Conservation (phyloP, 305 asterid genomes). For the Vinca major region DNA sequence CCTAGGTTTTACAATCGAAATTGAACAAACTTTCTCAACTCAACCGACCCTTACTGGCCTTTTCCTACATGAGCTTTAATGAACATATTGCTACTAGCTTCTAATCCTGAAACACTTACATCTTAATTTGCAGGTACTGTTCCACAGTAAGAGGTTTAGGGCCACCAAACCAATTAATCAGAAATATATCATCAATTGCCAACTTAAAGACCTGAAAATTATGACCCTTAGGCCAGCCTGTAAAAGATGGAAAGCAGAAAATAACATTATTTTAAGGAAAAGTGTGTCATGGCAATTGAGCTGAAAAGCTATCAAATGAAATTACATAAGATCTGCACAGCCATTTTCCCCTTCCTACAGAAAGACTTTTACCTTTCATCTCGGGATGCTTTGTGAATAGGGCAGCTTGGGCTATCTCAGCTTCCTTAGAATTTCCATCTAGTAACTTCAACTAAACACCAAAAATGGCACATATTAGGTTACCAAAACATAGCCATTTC, state of each 20-base stretch:
- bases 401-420: conserved; percentile 54
- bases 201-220: conserved; percentile 63
- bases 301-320: not conserved
- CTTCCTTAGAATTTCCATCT: conserved; percentile 45
- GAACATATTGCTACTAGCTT: not conserved
- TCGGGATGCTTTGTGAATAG: conserved; percentile 68
- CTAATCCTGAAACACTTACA: conserved; percentile 36
- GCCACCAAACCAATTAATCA: conserved; percentile 92
- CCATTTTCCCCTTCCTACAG: not conserved
- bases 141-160: conserved; percentile 87
- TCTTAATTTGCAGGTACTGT: conserved; percentile 47
- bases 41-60: too few relatives aligned
- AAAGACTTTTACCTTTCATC: conserved; percentile 48
- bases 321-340: not conserved
- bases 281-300: not conserved
- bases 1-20: too few relatives aligned
- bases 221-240: conserved; percentile 93
- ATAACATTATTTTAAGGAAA: not conserved
- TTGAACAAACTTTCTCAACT: too few relatives aligned
- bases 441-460: conserved; percentile 46
- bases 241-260: conserved; percentile 2
- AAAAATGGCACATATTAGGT: not conserved
- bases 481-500: not conserved
- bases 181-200: conserved; percentile 56
- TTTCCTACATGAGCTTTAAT: not conserved